Evolutionary conservation across 2,329 filamentous ascomycete species (phyloP).

Genomic region (Gliomastix tumulicola): DNA sequence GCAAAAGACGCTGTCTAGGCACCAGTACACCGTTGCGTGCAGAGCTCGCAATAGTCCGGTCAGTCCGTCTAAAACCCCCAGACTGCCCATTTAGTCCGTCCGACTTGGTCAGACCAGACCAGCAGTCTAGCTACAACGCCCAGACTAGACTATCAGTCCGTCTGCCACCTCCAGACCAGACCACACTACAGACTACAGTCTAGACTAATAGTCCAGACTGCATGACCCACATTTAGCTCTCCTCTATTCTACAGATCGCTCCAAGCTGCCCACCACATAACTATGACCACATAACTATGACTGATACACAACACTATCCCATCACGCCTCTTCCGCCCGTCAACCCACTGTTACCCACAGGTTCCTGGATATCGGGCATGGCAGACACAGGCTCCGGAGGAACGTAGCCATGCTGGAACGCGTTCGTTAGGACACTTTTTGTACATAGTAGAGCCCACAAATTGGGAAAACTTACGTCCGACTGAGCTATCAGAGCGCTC

Average conservation of each 20-base stretch:
- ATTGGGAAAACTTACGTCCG: background rate
- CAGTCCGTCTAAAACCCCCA: constrained; percentile 1
- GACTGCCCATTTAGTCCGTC: constrained; percentile 2
- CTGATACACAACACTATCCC: background rate
- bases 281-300: background rate
- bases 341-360: background rate
- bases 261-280: no score
- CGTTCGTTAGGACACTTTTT: background rate
- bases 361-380: background rate
- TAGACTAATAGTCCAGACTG: background rate
- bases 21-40: no score
- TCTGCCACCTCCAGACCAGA: background rate
- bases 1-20: no score
- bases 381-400: background rate
- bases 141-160: constrained; percentile 1
- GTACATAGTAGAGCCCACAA: background rate
- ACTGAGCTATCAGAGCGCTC: background rate
- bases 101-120: constrained; percentile 1
- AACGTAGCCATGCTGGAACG: background rate
- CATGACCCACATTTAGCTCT: no score
- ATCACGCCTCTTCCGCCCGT: background rate
- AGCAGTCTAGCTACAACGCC: background rate
- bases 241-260: no score
- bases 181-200: background rate
- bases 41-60: constrained; percentile 1